Evolutionary conservation across 345 rosid genomes (phyloP).

Genomic region (Euphorbia peplus): DNA sequence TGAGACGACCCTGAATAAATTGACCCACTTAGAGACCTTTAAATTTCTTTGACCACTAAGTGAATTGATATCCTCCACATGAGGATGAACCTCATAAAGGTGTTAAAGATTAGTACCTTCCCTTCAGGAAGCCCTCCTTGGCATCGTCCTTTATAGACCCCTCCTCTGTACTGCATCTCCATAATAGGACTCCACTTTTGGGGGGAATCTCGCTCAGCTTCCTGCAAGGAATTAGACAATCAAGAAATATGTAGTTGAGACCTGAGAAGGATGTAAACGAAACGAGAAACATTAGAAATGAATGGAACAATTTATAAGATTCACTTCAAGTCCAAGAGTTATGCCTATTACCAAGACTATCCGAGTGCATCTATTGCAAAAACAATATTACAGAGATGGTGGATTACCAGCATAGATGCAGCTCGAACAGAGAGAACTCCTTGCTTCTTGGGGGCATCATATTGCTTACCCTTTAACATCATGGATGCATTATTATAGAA

Average conservation of each 20-base stretch:
- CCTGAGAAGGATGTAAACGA: not conserved
- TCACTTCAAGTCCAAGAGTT: not conserved
- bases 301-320: not conserved
- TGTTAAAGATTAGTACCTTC: conserved; percentile 49
- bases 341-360: not conserved
- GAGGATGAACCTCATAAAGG: not conserved
- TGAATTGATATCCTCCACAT: too few species aligned
- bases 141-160: conserved; percentile 72
- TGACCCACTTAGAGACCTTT: conserved; percentile 9
- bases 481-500: conserved; percentile 53
- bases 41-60: conserved; percentile 1
- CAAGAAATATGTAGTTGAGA: conserved; percentile 3
- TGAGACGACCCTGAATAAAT: conserved; percentile 64
- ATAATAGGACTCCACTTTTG: conserved; percentile 76
- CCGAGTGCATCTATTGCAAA: not conserved
- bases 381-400: not conserved
- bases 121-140: conserved; percentile 99
- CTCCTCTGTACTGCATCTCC: conserved; percentile 94
- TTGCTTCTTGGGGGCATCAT: conserved; percentile 59
- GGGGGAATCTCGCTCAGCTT: conserved; percentile 81
- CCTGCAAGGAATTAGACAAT: conserved; percentile 42
- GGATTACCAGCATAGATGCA: conserved; percentile 91
- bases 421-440: conserved; percentile 82
- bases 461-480: conserved; percentile 49
- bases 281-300: not conserved